These are phyloP conservation scores for Prunus mongolica DNA, from an alignment of 306 rosid species.

Conservation along the genomic window DNA sequence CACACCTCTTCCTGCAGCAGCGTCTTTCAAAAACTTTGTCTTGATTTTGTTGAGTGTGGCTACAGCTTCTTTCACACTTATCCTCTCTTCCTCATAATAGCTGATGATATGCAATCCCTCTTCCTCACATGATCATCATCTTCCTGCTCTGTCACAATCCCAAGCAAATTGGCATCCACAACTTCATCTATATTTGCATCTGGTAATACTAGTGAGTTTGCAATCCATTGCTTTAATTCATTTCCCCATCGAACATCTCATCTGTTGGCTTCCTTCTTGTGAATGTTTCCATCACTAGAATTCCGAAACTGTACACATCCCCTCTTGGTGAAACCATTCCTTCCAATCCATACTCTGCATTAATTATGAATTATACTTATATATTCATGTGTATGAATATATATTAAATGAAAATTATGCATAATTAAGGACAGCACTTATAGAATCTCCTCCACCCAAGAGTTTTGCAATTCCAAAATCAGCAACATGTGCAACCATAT, in stretches of 20 bases:
- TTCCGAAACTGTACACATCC: not conserved
- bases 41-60: too few relatives aligned
- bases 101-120: not conserved
- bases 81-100: too few relatives aligned
- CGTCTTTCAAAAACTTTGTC: too few relatives aligned
- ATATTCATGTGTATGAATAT: too few relatives aligned
- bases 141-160: not conserved
- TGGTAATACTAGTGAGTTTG: not conserved
- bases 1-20: too few relatives aligned
- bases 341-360: constrained; percentile 14
- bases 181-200: not conserved
- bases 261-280: constrained; percentile 16
- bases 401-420: too few relatives aligned
- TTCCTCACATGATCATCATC: not conserved
- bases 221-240: constrained; percentile 16
- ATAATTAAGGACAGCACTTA: too few relatives aligned
- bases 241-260: constrained; percentile 8
- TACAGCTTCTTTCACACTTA: too few relatives aligned
- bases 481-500: too few relatives aligned
- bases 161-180: not conserved
- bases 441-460: too few relatives aligned
- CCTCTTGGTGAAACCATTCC: constrained; percentile 13
- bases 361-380: not conserved
- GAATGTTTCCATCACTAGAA: constrained; percentile 3
- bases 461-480: too few relatives aligned